phyloP scores from a whole-genome alignment of 2,329 filamentous ascomycete genomes.

The Penicillium sclerotiorum region DNA sequence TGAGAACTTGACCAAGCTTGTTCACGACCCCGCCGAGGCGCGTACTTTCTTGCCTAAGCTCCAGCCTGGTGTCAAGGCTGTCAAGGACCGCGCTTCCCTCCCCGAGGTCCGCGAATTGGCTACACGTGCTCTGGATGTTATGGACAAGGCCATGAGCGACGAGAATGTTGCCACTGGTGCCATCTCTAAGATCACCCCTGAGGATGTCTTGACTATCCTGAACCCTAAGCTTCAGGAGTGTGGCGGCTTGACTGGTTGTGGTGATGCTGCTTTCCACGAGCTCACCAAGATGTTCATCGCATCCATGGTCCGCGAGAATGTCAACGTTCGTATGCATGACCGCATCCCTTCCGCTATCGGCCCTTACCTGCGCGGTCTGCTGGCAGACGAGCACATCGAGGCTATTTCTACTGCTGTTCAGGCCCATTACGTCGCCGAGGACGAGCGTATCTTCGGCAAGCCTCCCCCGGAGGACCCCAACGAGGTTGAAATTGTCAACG shows the following conservation, averaged over 20 bases:
- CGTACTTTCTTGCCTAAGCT: slow-evolving; percentile 93
- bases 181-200: slow-evolving; percentile 64
- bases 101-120: slow-evolving; percentile 94
- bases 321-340: slow-evolving; percentile 76
- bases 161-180: slow-evolving; percentile 59
- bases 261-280: slow-evolving; percentile 65
- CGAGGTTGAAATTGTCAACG: slow-evolving; percentile 95
- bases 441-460: slow-evolving; percentile 81
- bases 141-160: slow-evolving; percentile 87
- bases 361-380: slow-evolving; percentile 74
- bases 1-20: slow-evolving; percentile 96
- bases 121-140: slow-evolving; percentile 77
- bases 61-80: slow-evolving; percentile 87
- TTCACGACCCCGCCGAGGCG: slow-evolving; percentile 93
- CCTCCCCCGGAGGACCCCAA: slow-evolving; percentile 87
- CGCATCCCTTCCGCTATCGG: slow-evolving; percentile 70
- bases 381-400: slow-evolving; percentile 64
- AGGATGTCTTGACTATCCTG: slow-evolving; percentile 74
- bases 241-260: slow-evolving; percentile 64
- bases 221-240: slow-evolving; percentile 75
- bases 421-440: slow-evolving; percentile 77
- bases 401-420: slow-evolving; percentile 74
- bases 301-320: slow-evolving; percentile 83
- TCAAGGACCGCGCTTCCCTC: slow-evolving; percentile 83
- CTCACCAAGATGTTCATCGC: slow-evolving; percentile 73